Base-by-base conservation (phyloP, 768 basidiomycete genomes). In the Xanthoconium stramineum region DNA sequence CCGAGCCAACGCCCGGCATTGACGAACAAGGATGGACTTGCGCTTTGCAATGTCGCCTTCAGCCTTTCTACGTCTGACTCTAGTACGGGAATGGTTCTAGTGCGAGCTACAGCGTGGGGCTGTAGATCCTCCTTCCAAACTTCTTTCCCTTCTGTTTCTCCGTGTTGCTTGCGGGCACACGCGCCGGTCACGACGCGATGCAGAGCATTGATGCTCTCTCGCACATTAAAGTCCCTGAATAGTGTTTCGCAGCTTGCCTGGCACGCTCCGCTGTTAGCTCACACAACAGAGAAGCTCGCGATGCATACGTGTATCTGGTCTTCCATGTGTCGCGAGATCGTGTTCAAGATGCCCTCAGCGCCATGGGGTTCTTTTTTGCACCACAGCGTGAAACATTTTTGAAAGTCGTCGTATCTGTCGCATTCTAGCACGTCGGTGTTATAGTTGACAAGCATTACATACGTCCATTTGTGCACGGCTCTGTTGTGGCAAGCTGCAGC, bases 101-200 rank as follows among this genome's bases (percentile, higher is more conserved):
- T 86, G 46, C 80, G 76, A 30, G 84, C 80, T 7, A 85, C 86
- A 30, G 76, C 77, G 14, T 76, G 80, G 3, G 91, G 86, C 44
- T 82, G 79, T 32, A 91, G 69, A 53, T 83, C 76, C 47, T 83
- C 81, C 56, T 72, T 80, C 89, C 89, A 92, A 1, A 79, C 63
- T 65, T 90, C 86, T 14, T 77, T 79, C 0, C 75, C 75, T 13
- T 69, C 60, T n/a, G 56, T 65, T 29, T 70, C 71, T 5, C 69
- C 78, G 8, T 78, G 76, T 45, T 76, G 74, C 35, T 76, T 78
- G 50, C 84, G 82, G 24, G 79, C 64, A 67, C 84, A 59, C 9
- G 88, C 89, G 33, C 89, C 88, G 12, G 76, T 82, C 1, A 91
- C 83, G 14, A 89, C 80, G 12, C 77, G 76, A 57, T 91, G 88